These are phyloP conservation scores for Myrica gale DNA, from an alignment of 306 rosid species.

Conservation along the genomic window DNA sequence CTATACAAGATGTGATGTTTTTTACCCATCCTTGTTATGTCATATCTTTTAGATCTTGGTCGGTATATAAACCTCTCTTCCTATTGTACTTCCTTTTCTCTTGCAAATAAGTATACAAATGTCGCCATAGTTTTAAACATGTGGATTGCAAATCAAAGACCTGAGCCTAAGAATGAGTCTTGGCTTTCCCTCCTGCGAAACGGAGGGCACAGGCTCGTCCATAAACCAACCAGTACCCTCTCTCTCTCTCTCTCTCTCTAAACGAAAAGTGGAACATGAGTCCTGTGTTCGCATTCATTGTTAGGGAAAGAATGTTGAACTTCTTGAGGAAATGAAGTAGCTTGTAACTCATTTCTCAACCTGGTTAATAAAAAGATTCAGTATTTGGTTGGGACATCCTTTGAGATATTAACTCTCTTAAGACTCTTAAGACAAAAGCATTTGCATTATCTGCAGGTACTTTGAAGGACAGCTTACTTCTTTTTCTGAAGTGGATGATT, in stretches of 20 bases:
- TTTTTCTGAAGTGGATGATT: slow-evolving; percentile 73
- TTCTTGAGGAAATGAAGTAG: neutral
- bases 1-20: neutral
- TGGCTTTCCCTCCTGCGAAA: neutral
- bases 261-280: neutral
- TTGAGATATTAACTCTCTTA: neutral
- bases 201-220: no score
- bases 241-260: no score
- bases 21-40: neutral
- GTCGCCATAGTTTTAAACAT: neutral
- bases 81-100: neutral
- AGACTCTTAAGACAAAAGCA: slow-evolving; percentile 11
- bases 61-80: neutral
- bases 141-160: neutral
- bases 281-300: neutral
- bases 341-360: neutral
- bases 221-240: no score
- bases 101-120: neutral
- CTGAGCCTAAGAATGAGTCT: slow-evolving; percentile 1
- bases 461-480: slow-evolving; percentile 84
- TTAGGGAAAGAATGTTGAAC: neutral
- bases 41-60: neutral
- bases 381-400: slow-evolving; percentile 17
- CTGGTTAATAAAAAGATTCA: neutral
- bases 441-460: slow-evolving; percentile 56